Evolutionary conservation across 768 basidiomycete genomes (phyloP), one percentile per base, ranked within the genome.

Genomic region (Crucibulum laeve): DNA sequence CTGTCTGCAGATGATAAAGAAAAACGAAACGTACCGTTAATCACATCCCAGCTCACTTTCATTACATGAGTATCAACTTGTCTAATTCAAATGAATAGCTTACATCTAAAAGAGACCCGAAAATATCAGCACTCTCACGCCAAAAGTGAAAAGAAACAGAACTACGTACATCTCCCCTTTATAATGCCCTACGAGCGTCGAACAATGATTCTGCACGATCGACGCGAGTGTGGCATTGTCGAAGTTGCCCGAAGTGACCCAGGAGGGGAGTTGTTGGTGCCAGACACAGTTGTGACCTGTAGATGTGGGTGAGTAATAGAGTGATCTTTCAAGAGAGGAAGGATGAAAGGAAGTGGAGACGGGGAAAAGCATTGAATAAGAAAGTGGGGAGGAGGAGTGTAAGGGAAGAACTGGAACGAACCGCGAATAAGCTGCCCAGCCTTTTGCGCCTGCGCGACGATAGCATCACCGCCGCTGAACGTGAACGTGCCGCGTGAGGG

Each of bases 221-320:
- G 59, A 60, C 4, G 62, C 63, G 19, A 77, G 59, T 1, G 64
- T 66, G 0, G 59, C 58, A 3, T 65, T 67, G 43, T 65, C 60
- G 55, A 73, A 77, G 21, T 56, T 56, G 19, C 70, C 71, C 17
- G 63, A 54, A 2, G 69, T 56, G 3, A 79, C 74, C 76, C 76
- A 79, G 52, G 54, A 58, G 4, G 76, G 70, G 5, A 80, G 71
- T 54, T 81, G 77, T 25, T 64, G 69, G 54, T 80, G 62, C 76
- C 76, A 77, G 5, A 76, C 72, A 23, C 67, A 71, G 47, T 67
- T 74, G 46, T 74, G 69, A 10, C 74, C 69, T 70, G 37, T n/a
- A 17, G 30, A n/a, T 6, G 11, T 18, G n/a, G 33, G n/a, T 23
- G 18, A 22, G 5, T 6, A 25, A n/a, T n/a, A n/a, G n/a, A n/a